phyloP scores from a whole-genome alignment of 139 green algal species.

The Nannochloris sp. region DNA sequence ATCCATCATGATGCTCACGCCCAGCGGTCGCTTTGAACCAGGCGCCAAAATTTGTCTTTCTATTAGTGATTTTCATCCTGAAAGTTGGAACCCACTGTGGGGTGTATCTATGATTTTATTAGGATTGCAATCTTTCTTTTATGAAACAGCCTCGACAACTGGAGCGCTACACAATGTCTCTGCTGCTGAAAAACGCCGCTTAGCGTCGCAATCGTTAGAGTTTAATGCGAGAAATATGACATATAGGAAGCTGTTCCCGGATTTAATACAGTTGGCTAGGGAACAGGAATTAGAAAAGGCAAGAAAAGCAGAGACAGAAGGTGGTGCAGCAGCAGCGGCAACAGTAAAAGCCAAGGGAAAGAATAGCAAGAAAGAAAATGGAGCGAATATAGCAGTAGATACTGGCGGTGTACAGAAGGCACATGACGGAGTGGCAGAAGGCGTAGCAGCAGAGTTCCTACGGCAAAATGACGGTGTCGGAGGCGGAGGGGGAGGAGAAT shows the following conservation, averaged over 20 bases:
- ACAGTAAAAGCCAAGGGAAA: not conserved
- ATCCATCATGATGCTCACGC: constrained; percentile 63
- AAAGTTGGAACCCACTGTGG: constrained; percentile 44
- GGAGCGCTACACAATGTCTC: constrained; percentile 36
- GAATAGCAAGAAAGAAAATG: not conserved
- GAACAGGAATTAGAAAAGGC: constrained; percentile 11
- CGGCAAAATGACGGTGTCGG: too few species aligned
- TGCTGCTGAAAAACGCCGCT: constrained; percentile 30
- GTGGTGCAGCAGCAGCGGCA: not conserved
- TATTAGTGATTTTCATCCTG: constrained; percentile 74
- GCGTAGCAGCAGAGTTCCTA: not conserved
- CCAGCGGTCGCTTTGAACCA: constrained; percentile 52
- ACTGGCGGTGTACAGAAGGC: not conserved
- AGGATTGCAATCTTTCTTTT: constrained; percentile 49
- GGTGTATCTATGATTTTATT: constrained; percentile 60
- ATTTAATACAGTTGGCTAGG: constrained; percentile 44
- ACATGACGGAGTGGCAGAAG: not conserved
- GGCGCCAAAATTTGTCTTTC: constrained; percentile 11
- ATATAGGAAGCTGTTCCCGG: constrained; percentile 77
- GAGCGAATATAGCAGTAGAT: not conserved
- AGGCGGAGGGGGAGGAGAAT: too few species aligned
- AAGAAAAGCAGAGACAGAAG: not conserved
- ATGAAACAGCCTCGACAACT: constrained; percentile 47
- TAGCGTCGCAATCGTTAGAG: constrained; percentile 53
- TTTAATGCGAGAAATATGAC: constrained; percentile 57